Percentiles rank a stretch among this genome's conserved stretches.
phyloP scores from a whole-genome alignment of 2,329 filamentous ascomycete genomes.

The Colletotrichum orchidophilum region DNA sequence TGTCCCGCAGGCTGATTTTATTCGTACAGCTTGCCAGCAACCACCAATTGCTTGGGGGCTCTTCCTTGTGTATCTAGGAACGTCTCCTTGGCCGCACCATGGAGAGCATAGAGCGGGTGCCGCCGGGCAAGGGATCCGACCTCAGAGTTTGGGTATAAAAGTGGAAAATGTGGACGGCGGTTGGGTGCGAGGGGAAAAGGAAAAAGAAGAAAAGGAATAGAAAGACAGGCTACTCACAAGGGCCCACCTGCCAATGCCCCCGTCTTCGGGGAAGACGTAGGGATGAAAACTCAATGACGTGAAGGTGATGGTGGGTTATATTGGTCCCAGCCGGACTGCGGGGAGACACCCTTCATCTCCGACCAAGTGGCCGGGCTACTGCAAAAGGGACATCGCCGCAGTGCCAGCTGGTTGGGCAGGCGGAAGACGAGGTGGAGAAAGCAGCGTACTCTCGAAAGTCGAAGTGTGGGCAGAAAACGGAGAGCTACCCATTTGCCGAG shows the following conservation, averaged over 20 bases:
- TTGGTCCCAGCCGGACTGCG: background rate
- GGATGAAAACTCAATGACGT: conserved; percentile 20
- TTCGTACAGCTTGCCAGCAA: too few species aligned
- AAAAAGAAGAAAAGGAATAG: background rate
- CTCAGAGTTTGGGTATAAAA: background rate
- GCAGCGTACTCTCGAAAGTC: background rate
- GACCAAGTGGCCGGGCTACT: background rate
- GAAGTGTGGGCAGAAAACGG: background rate
- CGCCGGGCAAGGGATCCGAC: background rate
- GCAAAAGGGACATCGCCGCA: background rate
- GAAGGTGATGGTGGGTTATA: background rate
- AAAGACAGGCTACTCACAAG: background rate
- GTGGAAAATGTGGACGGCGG: background rate
- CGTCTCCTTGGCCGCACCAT: background rate
- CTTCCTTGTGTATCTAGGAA: background rate
- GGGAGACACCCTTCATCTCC: background rate
- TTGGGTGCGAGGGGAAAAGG: background rate
- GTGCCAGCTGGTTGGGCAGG: background rate
- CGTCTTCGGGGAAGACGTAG: background rate
- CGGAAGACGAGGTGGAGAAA: background rate
- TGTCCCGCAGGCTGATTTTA: background rate
- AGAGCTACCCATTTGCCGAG: background rate
- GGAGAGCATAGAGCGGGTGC: too few species aligned
- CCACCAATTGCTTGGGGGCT: background rate
- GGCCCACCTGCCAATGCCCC: background rate